Base-by-base conservation (phyloP, 2,329 filamentous ascomycete species). In the Knufia petricola region DNA sequence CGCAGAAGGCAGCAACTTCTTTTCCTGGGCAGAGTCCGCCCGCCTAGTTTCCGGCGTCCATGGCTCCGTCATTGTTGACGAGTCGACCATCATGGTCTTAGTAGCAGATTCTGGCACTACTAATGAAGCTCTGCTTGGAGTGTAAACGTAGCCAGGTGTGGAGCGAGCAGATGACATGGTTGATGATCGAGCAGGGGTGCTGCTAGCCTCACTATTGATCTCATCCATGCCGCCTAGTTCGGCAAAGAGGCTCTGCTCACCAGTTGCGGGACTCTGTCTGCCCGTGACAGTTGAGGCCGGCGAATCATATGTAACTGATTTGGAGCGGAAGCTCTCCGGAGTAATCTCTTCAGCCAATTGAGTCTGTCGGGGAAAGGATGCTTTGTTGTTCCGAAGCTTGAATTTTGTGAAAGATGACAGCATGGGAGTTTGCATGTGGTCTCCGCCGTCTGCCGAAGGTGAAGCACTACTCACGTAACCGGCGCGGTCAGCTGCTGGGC, bases 381-480 rank as follows among this genome's bases (percentile, higher is more conserved):
- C 78, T 45, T 85, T 82, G 60, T 77, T 81, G 50, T 84, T 73
- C 49, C 81, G 82, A 49, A 90, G 72, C 47, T 85, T 84, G 66
- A 86, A 84, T 54, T 82, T 82, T 49, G 78, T 72, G 42, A 83
- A 78, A 12, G 82, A 75, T 23, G 73, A 69, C 49, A 81, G 76
- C 24, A 79, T 70, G 50, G 74, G 85, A 12, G 82, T 92, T 61
- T 73, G 79, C 21, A 78, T 66, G 50, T 80, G 79, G 47, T 80
- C 77, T 49, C 83, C 81, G 45, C 94, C 87, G 52, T 78, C 87
- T 2, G 76, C 83, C 23, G 87, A 94, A 1, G 85, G 90, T 1
- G 89, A 95, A 3, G 88, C 88, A 8, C 88, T 94, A 67, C 88
- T 95, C 60, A 87, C 75, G 66, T 85, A 86, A 0, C 87, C 90